A percentile compares a stretch with the other conserved stretches of the same genome.
Conservation (phyloP, 108 stramenopile genomes). For the Pseudonitzschia pungens region DNA sequence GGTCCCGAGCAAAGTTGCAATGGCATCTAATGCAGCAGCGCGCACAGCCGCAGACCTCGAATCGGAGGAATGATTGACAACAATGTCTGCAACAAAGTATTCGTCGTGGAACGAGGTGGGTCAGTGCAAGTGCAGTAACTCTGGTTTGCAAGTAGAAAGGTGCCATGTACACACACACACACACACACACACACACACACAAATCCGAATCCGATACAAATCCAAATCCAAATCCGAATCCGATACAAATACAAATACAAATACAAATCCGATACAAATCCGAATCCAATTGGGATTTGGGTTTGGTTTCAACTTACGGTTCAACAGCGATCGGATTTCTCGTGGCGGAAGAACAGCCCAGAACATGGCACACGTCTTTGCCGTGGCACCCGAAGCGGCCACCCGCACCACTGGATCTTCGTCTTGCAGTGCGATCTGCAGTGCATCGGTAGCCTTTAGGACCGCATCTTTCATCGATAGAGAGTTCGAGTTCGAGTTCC, state of each 20-base stretch:
- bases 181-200: no score
- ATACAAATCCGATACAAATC: not conserved
- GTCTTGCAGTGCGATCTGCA: conserved; percentile 76
- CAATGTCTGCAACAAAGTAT: conserved; percentile 52
- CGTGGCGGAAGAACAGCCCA: conserved; percentile 87
- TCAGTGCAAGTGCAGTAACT: no score
- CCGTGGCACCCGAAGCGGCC: conserved; percentile 78
- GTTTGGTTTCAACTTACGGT: conserved; percentile 44
- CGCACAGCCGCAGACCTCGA: conserved; percentile 81
- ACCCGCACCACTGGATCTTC: conserved; percentile 74
- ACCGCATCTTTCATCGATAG: conserved; percentile 49
- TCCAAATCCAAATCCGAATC: no score
- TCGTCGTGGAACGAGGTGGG: no score
- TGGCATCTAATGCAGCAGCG: conserved; percentile 70
- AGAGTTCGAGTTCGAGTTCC: no score
- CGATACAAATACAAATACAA: no score
- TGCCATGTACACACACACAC: no score
- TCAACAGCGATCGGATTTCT: conserved; percentile 80
- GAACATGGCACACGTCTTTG: conserved; percentile 64
- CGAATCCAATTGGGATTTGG: no score
- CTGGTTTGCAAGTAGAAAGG: no score
- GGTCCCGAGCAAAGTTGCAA: conserved; percentile 69
- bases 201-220: not conserved
- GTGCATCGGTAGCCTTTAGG: conserved; percentile 64
- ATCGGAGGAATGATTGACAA: conserved; percentile 86